Conservation (phyloP, 768 basidiomycete species). For the Hortiboletus campestris region DNA sequence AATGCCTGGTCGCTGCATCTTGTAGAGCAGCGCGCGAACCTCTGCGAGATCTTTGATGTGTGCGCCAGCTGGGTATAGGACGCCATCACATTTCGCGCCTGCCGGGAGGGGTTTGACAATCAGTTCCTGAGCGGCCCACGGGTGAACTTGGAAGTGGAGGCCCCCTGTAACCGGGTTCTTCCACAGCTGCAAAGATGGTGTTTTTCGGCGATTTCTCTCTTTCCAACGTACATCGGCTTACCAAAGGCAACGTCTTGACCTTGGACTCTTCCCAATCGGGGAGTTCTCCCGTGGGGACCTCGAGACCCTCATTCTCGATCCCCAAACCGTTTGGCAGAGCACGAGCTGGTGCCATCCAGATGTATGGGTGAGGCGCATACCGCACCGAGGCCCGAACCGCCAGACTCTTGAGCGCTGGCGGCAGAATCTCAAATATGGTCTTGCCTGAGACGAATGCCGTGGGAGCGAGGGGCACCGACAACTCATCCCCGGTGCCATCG, state of each 20-base stretch:
- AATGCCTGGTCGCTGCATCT: conserved; percentile 89
- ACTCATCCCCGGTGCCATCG: conserved; percentile 83
- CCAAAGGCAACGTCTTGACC: conserved; percentile 69
- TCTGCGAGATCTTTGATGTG: conserved; percentile 68
- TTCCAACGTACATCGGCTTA: conserved; percentile 22
- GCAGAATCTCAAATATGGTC: conserved; percentile 81
- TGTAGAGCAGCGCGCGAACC: conserved; percentile 73
- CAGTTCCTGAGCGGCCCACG: conserved; percentile 68
- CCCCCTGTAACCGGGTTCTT: conserved; percentile 85
- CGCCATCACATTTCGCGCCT: conserved; percentile 52
- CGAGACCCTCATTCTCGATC: conserved; percentile 74
- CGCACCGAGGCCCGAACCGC: conserved; percentile 73
- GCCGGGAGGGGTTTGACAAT: conserved; percentile 67
- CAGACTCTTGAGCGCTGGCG: conserved; percentile 69
- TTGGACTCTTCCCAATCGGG: conserved; percentile 81
- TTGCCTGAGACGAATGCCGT: conserved; percentile 82
- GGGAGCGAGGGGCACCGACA: conserved; percentile 79
- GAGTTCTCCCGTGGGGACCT: conserved; percentile 63
- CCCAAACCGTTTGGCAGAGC: conserved; percentile 79
- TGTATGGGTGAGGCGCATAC: conserved; percentile 85
- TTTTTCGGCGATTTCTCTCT: not conserved
- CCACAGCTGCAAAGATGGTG: conserved; percentile 56
- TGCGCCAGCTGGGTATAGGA: conserved; percentile 81
- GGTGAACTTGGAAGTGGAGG: conserved; percentile 90
- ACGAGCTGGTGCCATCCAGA: conserved; percentile 85